Conservation (phyloP, 148 eudicot species). For the Spergularia bocconei region DNA sequence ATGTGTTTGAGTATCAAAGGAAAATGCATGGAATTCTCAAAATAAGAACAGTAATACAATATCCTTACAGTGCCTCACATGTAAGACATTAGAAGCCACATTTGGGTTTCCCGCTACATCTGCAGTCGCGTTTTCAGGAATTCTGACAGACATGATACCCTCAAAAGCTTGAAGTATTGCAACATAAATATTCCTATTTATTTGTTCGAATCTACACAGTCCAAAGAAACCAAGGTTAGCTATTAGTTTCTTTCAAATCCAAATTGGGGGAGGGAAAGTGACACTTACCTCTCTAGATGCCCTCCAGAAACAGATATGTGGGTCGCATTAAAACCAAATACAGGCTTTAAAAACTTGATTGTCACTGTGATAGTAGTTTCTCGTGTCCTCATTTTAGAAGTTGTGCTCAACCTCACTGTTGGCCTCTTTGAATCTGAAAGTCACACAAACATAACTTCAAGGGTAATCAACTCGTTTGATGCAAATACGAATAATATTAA, state of each 20-base stretch:
- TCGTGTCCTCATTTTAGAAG: slow-evolving; percentile 60
- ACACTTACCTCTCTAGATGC: slow-evolving; percentile 47
- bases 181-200: slow-evolving; percentile 42
- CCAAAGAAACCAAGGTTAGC: background rate
- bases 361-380: slow-evolving; percentile 43
- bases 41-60: background rate
- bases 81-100: slow-evolving; percentile 67
- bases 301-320: slow-evolving; percentile 71
- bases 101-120: slow-evolving; percentile 93
- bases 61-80: slow-evolving; percentile 79
- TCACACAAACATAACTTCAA: slow-evolving; percentile 16
- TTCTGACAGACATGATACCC: slow-evolving; percentile 36
- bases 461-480: background rate
- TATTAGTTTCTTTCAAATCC: background rate
- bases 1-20: background rate
- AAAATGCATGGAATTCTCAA: background rate
- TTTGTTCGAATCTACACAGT: slow-evolving; percentile 57
- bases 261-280: background rate
- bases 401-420: slow-evolving; percentile 64
- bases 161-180: slow-evolving; percentile 42
- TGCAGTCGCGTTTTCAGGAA: slow-evolving; percentile 78
- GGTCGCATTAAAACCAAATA: slow-evolving; percentile 82
- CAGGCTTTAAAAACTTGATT: slow-evolving; percentile 82
- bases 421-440: slow-evolving; percentile 77
- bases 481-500: too few species aligned